These are phyloP conservation scores for Inonotus hispidus DNA, from an alignment of 1,284 basidiomycete genomes.

Conservation along the genomic window DNA sequence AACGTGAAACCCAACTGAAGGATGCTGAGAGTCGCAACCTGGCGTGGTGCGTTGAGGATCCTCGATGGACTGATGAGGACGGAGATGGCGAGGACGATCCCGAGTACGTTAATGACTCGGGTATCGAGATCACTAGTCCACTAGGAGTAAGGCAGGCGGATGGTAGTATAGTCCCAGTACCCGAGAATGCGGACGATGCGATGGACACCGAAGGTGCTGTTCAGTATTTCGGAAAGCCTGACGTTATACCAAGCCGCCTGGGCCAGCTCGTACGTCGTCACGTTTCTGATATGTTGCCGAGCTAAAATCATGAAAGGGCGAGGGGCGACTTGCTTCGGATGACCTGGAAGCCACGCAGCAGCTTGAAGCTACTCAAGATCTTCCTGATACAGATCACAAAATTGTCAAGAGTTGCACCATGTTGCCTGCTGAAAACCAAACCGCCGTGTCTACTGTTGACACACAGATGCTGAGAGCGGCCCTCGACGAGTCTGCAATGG, in stretches of 20 bases:
- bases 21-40: constrained; percentile 42
- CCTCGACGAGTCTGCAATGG: constrained; percentile 10
- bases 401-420: not conserved
- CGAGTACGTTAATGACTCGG: constrained; percentile 41
- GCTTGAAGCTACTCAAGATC: constrained; percentile 13
- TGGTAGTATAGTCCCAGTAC: constrained; percentile 38
- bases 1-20: constrained; percentile 48
- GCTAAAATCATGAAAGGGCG: not conserved
- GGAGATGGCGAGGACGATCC: constrained; percentile 39
- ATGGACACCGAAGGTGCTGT: constrained; percentile 31
- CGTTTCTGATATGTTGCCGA: not conserved
- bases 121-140: constrained; percentile 33
- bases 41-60: constrained; percentile 46
- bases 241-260: constrained; percentile 49
- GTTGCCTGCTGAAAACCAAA: not conserved
- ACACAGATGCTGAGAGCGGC: constrained; percentile 13
- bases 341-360: constrained; percentile 14
- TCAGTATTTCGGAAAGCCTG: constrained; percentile 46
- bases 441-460: not conserved
- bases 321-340: not conserved
- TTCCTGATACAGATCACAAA: not conserved
- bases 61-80: constrained; percentile 18
- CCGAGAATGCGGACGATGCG: constrained; percentile 21
- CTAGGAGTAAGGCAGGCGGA: constrained; percentile 44
- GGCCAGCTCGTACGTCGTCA: constrained; percentile 44